A percentile compares a stretch with the other conserved stretches of the same genome.
Evolutionary conservation across 768 basidiomycete genomes (phyloP).

Genomic region (Boletales sp.): DNA sequence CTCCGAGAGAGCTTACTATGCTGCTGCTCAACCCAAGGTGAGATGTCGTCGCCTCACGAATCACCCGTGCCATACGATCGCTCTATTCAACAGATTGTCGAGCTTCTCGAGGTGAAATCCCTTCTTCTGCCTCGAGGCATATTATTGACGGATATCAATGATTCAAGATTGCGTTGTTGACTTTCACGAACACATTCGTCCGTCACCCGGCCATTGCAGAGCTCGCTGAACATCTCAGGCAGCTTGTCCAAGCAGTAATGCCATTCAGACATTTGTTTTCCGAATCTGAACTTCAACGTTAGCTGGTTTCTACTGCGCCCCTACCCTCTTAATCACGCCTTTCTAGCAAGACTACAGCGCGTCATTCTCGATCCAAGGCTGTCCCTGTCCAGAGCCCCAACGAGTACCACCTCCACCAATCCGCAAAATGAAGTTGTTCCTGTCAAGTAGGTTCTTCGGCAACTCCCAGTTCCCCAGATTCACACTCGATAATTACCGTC

Average conservation of each 20-base stretch:
- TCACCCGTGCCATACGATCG: constrained; percentile 2
- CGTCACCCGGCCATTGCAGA: constrained; percentile 1
- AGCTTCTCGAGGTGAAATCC: constrained; percentile 43
- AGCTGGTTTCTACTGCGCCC: background rate
- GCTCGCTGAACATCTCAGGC: constrained; percentile 8
- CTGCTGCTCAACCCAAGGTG: constrained; percentile 47
- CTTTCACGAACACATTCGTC: constrained; percentile 12
- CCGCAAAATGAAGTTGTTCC: background rate
- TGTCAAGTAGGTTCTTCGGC: constrained; percentile 12
- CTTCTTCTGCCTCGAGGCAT: background rate
- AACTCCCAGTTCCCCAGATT: constrained; percentile 1
- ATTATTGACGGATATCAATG: background rate
- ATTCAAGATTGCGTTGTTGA: constrained; percentile 18
- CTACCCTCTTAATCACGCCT: background rate
- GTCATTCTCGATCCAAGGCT: constrained; percentile 10
- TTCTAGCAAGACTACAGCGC: constrained; percentile 19
- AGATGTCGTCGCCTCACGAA: constrained; percentile 5
- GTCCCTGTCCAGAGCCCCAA: background rate
- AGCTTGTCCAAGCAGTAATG: constrained; percentile 17
- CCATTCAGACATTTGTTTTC: constrained; percentile 20
- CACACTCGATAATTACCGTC: background rate
- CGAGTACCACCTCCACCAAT: background rate
- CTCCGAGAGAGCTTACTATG: constrained; percentile 51
- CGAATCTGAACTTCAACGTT: constrained; percentile 24
- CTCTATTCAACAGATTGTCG: constrained; percentile 42